Conservation (phyloP, 2,329 filamentous ascomycete genomes). For the Diaporthe ilicicola region DNA sequence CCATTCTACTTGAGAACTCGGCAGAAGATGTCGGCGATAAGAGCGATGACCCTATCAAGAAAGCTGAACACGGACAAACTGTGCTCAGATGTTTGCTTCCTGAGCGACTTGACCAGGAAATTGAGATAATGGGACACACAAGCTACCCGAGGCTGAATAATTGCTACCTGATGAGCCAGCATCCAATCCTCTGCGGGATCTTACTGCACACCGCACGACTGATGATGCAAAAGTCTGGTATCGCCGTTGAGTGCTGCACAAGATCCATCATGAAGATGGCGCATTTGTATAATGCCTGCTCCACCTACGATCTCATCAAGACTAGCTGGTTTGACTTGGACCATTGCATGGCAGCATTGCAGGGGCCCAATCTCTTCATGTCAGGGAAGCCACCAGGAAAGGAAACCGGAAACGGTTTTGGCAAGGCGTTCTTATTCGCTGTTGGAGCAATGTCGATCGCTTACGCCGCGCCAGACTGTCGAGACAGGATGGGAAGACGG, state of each 20-base stretch:
- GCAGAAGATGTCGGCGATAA: background rate
- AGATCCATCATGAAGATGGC: conserved; percentile 23
- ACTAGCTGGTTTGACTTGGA: conserved; percentile 1
- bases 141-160: conserved; percentile 6
- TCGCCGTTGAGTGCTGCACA: background rate
- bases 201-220: conserved; percentile 2
- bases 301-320: background rate
- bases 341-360: background rate
- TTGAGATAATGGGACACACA: background rate
- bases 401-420: background rate
- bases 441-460: background rate
- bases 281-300: conserved; percentile 7
- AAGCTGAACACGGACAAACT: background rate
- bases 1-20: background rate
- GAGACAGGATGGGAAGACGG: background rate
- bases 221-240: conserved; percentile 3
- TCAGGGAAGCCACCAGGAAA: background rate
- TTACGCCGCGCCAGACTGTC: conserved; percentile 21
- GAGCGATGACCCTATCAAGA: background rate
- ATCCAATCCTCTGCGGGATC: conserved; percentile 11
- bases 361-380: conserved; percentile 16
- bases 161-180: conserved; percentile 5
- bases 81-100: conserved; percentile 12
- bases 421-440: conserved; percentile 6
- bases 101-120: conserved; percentile 3